These are phyloP conservation scores for Trichomonas tenax DNA, from an alignment of 208 protist genomes.

Conservation along the genomic window DNA sequence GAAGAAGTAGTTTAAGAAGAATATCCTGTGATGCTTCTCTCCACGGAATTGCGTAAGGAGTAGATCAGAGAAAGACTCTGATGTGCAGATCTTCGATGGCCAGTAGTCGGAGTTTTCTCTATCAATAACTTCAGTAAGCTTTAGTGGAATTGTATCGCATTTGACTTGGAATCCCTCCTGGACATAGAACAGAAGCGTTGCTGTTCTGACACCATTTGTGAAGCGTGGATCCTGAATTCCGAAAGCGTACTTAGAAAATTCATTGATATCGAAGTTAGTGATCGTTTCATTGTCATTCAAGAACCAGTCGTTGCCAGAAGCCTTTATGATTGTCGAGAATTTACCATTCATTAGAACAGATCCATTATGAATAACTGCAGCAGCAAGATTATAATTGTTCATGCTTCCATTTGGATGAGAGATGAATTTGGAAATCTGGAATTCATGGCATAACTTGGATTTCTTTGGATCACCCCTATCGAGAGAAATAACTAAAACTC, in stretches of 20 bases:
- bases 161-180: background rate
- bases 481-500: background rate
- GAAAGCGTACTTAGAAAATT: background rate
- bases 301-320: background rate
- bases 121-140: background rate
- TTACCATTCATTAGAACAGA: background rate
- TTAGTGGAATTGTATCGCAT: background rate
- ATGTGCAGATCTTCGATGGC: background rate
- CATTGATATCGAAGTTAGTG: background rate
- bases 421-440: background rate
- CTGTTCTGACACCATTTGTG: background rate
- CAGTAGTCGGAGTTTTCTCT: background rate
- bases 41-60: background rate
- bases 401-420: background rate
- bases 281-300: background rate
- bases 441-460: background rate
- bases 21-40: background rate
- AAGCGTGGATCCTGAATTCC: too few species aligned
- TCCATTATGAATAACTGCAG: background rate
- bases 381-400: background rate
- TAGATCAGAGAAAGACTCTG: background rate
- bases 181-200: background rate
- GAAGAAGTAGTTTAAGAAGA: background rate
- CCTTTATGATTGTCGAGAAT: background rate
- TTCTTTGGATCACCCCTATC: background rate